These are phyloP conservation scores for Stephania yunnanensis DNA, from an alignment of 164 flowering plant genomes.

Conservation along the genomic window DNA sequence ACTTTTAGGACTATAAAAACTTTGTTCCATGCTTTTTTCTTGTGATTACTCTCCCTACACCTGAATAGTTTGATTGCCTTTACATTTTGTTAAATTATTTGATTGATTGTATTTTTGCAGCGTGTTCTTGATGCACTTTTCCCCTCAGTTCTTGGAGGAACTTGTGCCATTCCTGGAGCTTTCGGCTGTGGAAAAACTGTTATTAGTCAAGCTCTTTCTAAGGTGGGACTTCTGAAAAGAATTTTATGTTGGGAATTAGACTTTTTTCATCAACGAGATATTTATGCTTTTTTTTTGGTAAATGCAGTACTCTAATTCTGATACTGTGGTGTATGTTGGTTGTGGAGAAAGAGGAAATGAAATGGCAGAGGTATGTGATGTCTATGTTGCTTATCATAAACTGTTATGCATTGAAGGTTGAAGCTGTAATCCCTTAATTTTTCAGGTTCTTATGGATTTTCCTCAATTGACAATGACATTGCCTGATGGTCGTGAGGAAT, in stretches of 20 bases:
- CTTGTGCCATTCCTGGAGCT: conserved; percentile 99
- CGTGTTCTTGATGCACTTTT: conserved; percentile 99
- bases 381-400: not conserved
- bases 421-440: not conserved
- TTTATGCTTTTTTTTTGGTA: conserved; percentile 14
- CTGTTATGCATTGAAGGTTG: not conserved
- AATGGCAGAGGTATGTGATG: conserved; percentile 86
- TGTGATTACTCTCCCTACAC: not conserved
- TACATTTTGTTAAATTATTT: conserved; percentile 16
- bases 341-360: conserved; percentile 99
- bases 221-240: conserved; percentile 39
- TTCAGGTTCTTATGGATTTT: conserved; percentile 98
- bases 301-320: conserved; percentile 96
- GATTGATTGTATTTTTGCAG: conserved; percentile 30
- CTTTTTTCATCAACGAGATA: not conserved
- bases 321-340: conserved; percentile 98
- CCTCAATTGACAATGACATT: conserved; percentile 99
- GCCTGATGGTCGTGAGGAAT: conserved; percentile 99
- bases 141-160: conserved; percentile 99
- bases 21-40: not conserved
- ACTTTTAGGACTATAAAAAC: conserved; percentile 1
- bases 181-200: conserved; percentile 99
- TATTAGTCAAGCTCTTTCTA: conserved; percentile 99
- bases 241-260: not conserved
- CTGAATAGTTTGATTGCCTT: not conserved